phyloP scores from a whole-genome alignment of 306 rosid species.

The Gleditsia sinensis region DNA sequence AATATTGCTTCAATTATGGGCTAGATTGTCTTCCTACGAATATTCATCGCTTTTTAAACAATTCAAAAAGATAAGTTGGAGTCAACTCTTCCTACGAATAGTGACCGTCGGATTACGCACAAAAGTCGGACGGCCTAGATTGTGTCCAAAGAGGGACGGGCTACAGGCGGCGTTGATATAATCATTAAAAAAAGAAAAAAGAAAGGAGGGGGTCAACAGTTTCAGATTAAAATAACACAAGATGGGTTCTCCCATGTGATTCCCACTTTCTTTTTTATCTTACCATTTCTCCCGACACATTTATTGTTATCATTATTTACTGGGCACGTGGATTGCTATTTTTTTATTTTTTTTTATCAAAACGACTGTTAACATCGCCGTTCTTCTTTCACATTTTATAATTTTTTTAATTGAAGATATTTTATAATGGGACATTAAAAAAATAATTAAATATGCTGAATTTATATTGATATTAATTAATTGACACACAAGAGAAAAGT shows the following conservation, averaged over 20 bases:
- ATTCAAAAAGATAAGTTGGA: neutral
- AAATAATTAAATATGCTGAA: too few species aligned
- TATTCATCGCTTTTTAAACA: neutral
- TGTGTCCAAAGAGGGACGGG: neutral
- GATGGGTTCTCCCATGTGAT: conserved; percentile 29
- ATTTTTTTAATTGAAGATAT: too few species aligned
- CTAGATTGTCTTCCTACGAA: neutral
- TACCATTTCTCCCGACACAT: neutral
- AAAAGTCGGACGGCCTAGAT: neutral
- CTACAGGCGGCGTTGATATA: conserved; percentile 1
- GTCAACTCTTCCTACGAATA: conserved; percentile 38
- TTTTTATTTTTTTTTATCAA: too few species aligned
- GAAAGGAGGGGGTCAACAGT: conserved; percentile 44
- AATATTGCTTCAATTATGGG: too few species aligned
- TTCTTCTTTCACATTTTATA: too few species aligned
- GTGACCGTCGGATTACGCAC: conserved; percentile 13
- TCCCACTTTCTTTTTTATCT: conserved; percentile 32
- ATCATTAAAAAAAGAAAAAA: neutral
- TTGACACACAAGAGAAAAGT: too few species aligned
- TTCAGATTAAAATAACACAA: conserved; percentile 22
- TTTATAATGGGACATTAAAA: too few species aligned
- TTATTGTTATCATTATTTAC: neutral
- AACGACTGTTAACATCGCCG: too few species aligned
- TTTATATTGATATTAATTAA: too few species aligned
- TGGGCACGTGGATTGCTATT: neutral